phyloP scores from a whole-genome alignment of 371 early-diverging fungal species.

The Zychaea mexicana region DNA sequence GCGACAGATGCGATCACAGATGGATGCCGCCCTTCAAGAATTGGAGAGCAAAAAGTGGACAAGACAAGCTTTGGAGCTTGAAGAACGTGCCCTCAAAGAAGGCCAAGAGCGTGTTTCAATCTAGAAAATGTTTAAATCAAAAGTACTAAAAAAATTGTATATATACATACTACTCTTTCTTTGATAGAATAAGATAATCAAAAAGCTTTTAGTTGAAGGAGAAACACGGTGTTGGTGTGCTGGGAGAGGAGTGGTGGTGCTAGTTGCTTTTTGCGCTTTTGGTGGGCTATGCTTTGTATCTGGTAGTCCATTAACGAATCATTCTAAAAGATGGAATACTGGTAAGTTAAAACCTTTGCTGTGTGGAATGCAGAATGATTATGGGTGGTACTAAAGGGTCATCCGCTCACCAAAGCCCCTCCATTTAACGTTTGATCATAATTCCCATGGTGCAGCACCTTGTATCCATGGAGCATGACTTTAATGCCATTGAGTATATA shows the following conservation, averaged over 20 bases:
- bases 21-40: conserved; percentile 25
- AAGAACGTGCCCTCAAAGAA: conserved; percentile 38
- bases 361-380: too few species aligned
- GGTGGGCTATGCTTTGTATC: too few species aligned
- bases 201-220: not conserved
- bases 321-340: not conserved
- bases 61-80: conserved; percentile 33
- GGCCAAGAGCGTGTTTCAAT: conserved; percentile 22
- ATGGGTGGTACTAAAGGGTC: too few species aligned
- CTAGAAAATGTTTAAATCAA: not conserved
- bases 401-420: too few species aligned
- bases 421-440: too few species aligned
- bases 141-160: not conserved
- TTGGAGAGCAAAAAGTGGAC: conserved; percentile 33
- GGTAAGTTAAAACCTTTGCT: too few species aligned
- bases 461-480: too few species aligned
- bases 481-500: too few species aligned
- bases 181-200: not conserved
- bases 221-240: not conserved
- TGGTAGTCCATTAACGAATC: too few species aligned
- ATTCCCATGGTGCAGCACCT: too few species aligned
- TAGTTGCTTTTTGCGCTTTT: not conserved
- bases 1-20: conserved; percentile 64
- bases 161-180: not conserved
- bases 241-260: not conserved